Evolutionary conservation across 805 yeast species (phyloP), one percentile per base, ranked within the genome.

Genomic region (Pichia phayaonensis): DNA sequence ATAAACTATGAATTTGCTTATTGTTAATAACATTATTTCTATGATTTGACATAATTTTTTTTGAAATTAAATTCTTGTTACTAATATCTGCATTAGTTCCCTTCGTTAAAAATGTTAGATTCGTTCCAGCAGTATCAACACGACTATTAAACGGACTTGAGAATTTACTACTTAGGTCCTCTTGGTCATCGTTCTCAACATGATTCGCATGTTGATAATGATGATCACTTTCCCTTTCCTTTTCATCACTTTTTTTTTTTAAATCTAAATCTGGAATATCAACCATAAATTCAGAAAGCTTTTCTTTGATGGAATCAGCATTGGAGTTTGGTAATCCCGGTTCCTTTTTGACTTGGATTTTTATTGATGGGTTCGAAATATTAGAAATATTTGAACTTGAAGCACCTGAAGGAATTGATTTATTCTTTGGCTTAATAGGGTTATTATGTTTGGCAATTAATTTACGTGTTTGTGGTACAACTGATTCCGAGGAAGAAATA

Each of bases 71-170:
- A 34, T 34, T 34, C 20, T 34, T 34, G n/a, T 34, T 16, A 34
- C 20, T 34, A 34, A n/a, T n/a, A 16, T 34, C 42, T 20, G 31
- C 51, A 3, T 44, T 39, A 21, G 40, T 34, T 22, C 20, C 46
- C 11, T 46, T 45, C 10, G 52, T 49, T 26, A 49, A 16, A 45
- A 42, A 45, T 20, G 52, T 49, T 21, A 46, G 12, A 26, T 49
- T 49, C 5, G 53, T 50, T 11, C 49, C 49, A 16, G 49, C 53
- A 5, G 51, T 47, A 34, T 50, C 45, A 40, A 47, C 41, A n/a
- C 47, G 41, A 27, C 48, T 45, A 41, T 40, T 44, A 16, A 51
- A 47, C 15, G 50, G 51, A 44, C 54, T 51, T 12, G 54, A 51
- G 27, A 47, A 40, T 24, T 18, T 47, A 42, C 49, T 49, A 27